phyloP scores from a whole-genome alignment of 2,329 filamentous ascomycete species.

The Scorias spongiosa region DNA sequence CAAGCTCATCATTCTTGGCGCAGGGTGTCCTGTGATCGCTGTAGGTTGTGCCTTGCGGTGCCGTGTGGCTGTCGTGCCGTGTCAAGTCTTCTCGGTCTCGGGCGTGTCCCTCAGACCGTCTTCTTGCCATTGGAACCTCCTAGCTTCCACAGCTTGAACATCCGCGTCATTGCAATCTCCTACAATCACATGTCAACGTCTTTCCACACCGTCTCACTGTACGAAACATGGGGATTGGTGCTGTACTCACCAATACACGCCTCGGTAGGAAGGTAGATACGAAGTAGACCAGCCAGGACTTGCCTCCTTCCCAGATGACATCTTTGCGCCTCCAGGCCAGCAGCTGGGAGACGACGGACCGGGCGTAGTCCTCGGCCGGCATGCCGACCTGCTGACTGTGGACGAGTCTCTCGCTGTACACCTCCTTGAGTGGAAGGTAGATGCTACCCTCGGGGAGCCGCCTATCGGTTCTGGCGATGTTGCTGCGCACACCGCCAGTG shows the following conservation, averaged over 20 bases:
- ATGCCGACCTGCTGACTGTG: slow-evolving; percentile 41
- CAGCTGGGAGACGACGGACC: slow-evolving; percentile 38
- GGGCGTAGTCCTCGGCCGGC: slow-evolving; percentile 38
- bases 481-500: slow-evolving; percentile 45
- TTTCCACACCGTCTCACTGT: slow-evolving; percentile 16
- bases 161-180: slow-evolving; percentile 32
- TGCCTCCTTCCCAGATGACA: slow-evolving; percentile 39
- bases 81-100: too few species aligned
- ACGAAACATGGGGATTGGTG: background rate
- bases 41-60: too few species aligned
- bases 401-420: slow-evolving; percentile 36
- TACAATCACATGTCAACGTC: slow-evolving; percentile 1
- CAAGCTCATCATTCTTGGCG: too few species aligned
- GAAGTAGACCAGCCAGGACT: slow-evolving; percentile 34
- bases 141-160: slow-evolving; percentile 37
- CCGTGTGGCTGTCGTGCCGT: too few species aligned
- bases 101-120: slow-evolving; percentile 2
- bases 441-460: slow-evolving; percentile 32
- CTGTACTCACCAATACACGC: slow-evolving; percentile 20
- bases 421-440: slow-evolving; percentile 36
- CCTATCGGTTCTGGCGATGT: slow-evolving; percentile 39
- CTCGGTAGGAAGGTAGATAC: slow-evolving; percentile 31
- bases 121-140: slow-evolving; percentile 14
- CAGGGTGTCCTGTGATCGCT: too few species aligned
- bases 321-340: slow-evolving; percentile 24